Evolutionary conservation across 495 filamentous ascomycete species (phyloP), one percentile per base, ranked within the genome.

Genomic region (Aspergillus bridgeri): DNA sequence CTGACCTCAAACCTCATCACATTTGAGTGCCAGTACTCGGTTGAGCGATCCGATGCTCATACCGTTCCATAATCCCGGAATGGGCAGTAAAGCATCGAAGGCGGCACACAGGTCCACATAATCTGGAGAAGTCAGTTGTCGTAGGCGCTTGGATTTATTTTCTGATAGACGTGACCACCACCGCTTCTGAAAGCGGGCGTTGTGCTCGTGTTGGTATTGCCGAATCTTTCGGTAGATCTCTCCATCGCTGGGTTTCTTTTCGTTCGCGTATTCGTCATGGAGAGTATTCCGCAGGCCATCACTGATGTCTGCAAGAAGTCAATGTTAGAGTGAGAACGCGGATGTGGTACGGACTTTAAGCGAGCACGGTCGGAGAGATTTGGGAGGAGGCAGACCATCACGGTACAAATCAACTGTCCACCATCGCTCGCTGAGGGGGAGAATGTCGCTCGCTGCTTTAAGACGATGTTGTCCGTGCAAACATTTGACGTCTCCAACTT

Each of bases 181-280:
- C 15, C 64, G 62, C 23, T 65, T 57, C 49, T 61, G 38, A 51
- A 68, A 71, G 33, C 22, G 50, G 25, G 45, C 45, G 59, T 68
- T 72, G 45, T 38, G 38, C 25, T 70, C 54, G 24, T 52, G 7
- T 55, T 71, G 22, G 54, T 77, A 77, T 57, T 75, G 58, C 3
- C 69, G 66, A 24, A 75, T 65, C 60, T 77, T 76, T 9, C 64
- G 53, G 56, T 75, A 79, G 21, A 79, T 69, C 42, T 77, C 68
- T 15, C 72, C 62, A 54, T 75, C 65, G n/a, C 21, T 65, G 5
- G 63, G 70, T 38, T 56, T 47, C 48, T 64, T 63, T 58, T 77
- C 60, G 43, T 75, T 75, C 3, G 62, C 53, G 54, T 75, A 77
- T 54, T 76, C 65, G 29, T 77, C 64, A 33, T n/a, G 7, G 18